These are phyloP conservation scores for Colletotrichum karsti DNA, from an alignment of 2,329 filamentous ascomycete genomes.

Conservation along the genomic window DNA sequence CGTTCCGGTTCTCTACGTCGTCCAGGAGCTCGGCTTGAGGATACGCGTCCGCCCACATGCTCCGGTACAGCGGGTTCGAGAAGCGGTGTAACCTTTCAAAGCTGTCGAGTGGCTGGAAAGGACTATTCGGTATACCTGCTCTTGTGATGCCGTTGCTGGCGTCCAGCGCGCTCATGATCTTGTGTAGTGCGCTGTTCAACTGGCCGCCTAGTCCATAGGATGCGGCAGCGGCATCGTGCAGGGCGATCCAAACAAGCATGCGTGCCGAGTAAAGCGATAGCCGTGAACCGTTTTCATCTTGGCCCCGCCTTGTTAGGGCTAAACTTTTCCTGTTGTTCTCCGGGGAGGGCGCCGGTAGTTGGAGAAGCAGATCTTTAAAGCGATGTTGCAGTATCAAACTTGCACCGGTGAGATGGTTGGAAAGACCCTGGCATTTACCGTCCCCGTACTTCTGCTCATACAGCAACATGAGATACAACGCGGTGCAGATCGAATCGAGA, in stretches of 20 bases:
- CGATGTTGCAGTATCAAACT: slow-evolving; percentile 39
- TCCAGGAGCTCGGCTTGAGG: slow-evolving; percentile 43
- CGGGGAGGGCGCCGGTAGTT: slow-evolving; percentile 16
- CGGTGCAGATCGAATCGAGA: slow-evolving; percentile 39
- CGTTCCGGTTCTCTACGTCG: slow-evolving; percentile 43
- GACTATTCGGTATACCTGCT: not conserved
- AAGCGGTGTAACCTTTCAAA: slow-evolving; percentile 41
- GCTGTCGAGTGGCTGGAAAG: slow-evolving; percentile 27
- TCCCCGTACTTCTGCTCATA: slow-evolving; percentile 50
- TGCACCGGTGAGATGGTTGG: slow-evolving; percentile 42
- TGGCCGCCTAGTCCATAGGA: slow-evolving; percentile 42
- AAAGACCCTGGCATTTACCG: slow-evolving; percentile 36
- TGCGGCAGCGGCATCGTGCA: slow-evolving; percentile 39
- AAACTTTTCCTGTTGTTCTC: slow-evolving; percentile 23
- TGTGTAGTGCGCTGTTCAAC: slow-evolving; percentile 37
- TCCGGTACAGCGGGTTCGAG: slow-evolving; percentile 42
- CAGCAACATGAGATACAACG: slow-evolving; percentile 44
- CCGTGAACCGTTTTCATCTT: not conserved
- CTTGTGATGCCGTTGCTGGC: not conserved
- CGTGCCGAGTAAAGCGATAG: slow-evolving; percentile 43
- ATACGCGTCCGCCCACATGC: slow-evolving; percentile 42
- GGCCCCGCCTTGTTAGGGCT: slow-evolving; percentile 7
- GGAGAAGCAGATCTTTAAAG: slow-evolving; percentile 25
- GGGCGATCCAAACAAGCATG: slow-evolving; percentile 42
- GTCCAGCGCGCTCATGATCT: slow-evolving; percentile 18